Evolutionary conservation across 352 stramenopile species (phyloP), one percentile per base, ranked within the genome.

Genomic region (Phytophthora pistaciae): DNA sequence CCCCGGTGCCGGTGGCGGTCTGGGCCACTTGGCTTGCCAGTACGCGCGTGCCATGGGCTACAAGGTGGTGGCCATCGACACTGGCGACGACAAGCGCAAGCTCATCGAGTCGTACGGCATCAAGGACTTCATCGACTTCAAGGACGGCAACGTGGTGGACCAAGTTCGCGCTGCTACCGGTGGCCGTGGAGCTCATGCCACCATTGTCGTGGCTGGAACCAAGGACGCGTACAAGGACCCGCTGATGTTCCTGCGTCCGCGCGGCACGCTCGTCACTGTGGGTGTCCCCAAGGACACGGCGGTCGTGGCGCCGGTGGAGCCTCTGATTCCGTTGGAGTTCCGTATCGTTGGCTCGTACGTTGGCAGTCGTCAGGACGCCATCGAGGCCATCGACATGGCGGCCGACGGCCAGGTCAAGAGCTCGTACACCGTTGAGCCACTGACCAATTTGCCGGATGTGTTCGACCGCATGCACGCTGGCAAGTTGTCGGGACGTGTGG

Each of bases 21-120:
- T 97, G 14, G 90, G 91, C 27, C 91, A 97, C 64, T 78, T 97
- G 54, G 88, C 74, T 10, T 80, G 93, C 60, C 93, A 96, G 66
- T 87, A 94, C 52, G 90, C 85, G 18, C 72, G 80, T 6, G 86
- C 82, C 7, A 90, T 97, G 73, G 84, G 87, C 46, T 84, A 81
- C 61, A 79, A 88, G 23, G 83, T 95, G 2, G 87, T 90, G 20
- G 84, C 91, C 0, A 83, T 98, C 31, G 90, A 91, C 64, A 72
- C 84, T 6, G 79, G 77, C 18, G 76, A 82, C 6, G 75, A 74
- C 16, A 98, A 97, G 68, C 75, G 78, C 50, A 81, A 86, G 48
- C 63, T 91, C 7, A 85, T 91, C 10, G 69, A 68, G 54, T 79
- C 79, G 31, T 90, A 97, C 59, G 90, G 87, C 38, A 85, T 92